Percentiles rank a stretch among this genome's conserved stretches.
Evolutionary conservation across 2,329 filamentous ascomycete species (phyloP).

Genomic region (Pseudogymnoascus verrucosus): DNA sequence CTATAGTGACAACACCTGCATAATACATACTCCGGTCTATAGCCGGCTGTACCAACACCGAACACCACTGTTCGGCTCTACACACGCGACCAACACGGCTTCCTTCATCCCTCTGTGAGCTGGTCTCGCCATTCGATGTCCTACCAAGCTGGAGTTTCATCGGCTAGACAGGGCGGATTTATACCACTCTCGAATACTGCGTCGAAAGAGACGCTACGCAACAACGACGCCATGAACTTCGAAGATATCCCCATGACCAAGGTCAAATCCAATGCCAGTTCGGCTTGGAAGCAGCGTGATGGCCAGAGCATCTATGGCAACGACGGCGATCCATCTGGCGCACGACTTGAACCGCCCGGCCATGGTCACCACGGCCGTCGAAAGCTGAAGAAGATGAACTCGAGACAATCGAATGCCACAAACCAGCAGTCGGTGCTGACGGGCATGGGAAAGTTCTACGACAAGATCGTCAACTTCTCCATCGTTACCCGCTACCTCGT

Average conservation of each 20-base stretch:
- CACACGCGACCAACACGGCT: not conserved
- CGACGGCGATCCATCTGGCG: conserved; percentile 8
- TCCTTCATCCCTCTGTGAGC: not conserved
- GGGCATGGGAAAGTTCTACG: conserved; percentile 57
- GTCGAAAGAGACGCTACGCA: conserved; percentile 4
- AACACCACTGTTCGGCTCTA: not conserved
- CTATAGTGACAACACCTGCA: not conserved
- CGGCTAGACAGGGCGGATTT: not conserved
- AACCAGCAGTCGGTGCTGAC: conserved; percentile 51
- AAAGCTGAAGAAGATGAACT: conserved; percentile 34
- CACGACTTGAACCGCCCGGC: conserved; percentile 15
- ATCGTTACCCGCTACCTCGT: conserved; percentile 58
- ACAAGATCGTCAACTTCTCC: conserved; percentile 55
- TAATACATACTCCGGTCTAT: not conserved
- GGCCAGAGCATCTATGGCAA: conserved; percentile 5
- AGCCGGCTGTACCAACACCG: not conserved
- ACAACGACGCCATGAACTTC: not conserved
- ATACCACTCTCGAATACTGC: not conserved
- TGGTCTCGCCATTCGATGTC: not conserved
- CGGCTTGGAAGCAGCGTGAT: conserved; percentile 10
- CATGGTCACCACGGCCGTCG: conserved; percentile 35
- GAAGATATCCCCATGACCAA: conserved; percentile 7
- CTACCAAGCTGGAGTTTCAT: not conserved
- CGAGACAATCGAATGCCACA: conserved; percentile 36
- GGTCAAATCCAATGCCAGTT: conserved; percentile 2